Evolutionary conservation across 768 basidiomycete genomes (phyloP), one percentile per base, ranked within the genome.

Genomic region (Fistulinella prunicolor): DNA sequence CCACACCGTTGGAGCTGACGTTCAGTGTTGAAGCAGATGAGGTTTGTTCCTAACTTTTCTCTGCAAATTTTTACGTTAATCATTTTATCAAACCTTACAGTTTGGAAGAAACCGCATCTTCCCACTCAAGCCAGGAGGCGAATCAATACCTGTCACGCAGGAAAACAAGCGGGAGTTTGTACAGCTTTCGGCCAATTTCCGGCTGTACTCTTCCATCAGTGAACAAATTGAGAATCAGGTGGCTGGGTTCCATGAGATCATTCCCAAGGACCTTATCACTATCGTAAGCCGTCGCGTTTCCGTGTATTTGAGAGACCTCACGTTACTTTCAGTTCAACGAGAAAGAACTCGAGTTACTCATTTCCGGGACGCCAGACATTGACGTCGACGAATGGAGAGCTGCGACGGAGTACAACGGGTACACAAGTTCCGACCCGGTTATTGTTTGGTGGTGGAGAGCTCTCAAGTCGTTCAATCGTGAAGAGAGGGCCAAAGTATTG

Each of bases 361-460:
- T 96, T 52, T 94, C 92, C 4, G 96, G 96, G 21, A 94, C 95
- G 17, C 95, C 96, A n/a, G 94, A 95, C 56, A 93, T 99, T 54
- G 94, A 98, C 58, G 92, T 97, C 2, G 96, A 99, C 64, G 96
- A 98, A 68, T 94, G 93, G 92, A 82, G 90, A 44, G 84, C 87
- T 14, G 89, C 90, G 12, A 94, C 90, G 3, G 92, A 94, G 61
- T 92, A 94, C 70, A 90, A 86, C 53, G 89, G 90, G 39, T 93
- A 91, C 65, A 81, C 78, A 6, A 80, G 86, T 59, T 89, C 87
- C 3, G 94, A 99, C 65, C 91, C 95, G 6, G 94, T 95, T 60
- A 94, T 98, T 50, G 85, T 90, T 23, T 99, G 94, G 94, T 97
- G 93, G 88, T 99, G 96, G 96, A 81, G 96, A 55, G 95, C 95